Base-by-base conservation (phyloP, 306 rosid genomes). In the Clitoria ternatea region DNA sequence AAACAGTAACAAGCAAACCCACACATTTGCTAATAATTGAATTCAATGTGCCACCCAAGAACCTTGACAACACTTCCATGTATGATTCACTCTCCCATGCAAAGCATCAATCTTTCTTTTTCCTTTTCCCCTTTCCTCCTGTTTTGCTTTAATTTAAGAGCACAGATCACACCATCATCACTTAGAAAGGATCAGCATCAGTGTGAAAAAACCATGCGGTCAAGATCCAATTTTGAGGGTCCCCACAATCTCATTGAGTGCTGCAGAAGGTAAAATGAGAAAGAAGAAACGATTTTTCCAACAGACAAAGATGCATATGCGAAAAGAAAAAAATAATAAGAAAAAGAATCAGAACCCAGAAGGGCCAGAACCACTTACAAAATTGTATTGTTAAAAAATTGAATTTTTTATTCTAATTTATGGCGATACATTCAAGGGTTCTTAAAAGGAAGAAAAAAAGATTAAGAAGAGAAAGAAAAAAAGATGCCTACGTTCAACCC, bases 1-100 rank as follows among this genome's bases (percentile, higher is more conserved):
- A 72, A 72, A 71, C 64, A 73, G 83, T 26, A 45, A 75, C 77
- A 75, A 85, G 77, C 68, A 89, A 75, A 65, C 83, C 70, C 62
- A 90, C 49, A 42, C 95, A 94, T 81, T 83, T 88, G 74, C 84
- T 78, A 11, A 84, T 61, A 24, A 80, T 52, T 17, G 98, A 83
- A 50, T 84, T 89, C 73, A 81, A 11, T 77, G 72, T 23, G 48
- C 81, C 71, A 73, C 83, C 70, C 5, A 52, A 79, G 65, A 73
- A 48, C 77, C 59, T 85, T 27, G 64, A 79, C 45, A 84, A 77
- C 59, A 77, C 27, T 42, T 85, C 97, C 98, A 86, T 88, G 53
- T 54, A 73, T 9, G 77, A 75, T 37, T 77, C 73, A 73, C 71
- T 33, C 62, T 44, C 13, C 66, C 77, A 63, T 42, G 68, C 81